Evolutionary conservation across 1,139 yeast species (phyloP).

Genomic region (Debaryomyces singareniensis): DNA sequence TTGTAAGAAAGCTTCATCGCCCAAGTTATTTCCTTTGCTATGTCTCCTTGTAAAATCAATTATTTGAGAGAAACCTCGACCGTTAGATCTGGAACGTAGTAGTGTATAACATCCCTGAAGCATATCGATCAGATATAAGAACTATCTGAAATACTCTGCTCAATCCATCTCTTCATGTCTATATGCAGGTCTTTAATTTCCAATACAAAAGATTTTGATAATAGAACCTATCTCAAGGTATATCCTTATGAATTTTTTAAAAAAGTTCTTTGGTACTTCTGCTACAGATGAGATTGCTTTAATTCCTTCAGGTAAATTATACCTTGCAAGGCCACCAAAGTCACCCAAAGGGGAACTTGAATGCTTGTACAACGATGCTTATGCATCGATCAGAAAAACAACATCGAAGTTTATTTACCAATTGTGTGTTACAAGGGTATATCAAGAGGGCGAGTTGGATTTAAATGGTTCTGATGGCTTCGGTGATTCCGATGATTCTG

Average conservation of each 20-base stretch:
- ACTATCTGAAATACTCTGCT: no score
- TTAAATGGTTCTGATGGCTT: slow-evolving; percentile 26
- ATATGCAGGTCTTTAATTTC: no score
- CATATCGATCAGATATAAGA: no score
- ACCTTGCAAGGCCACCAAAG: slow-evolving; percentile 61
- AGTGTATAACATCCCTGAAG: background rate
- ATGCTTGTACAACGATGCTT: slow-evolving; percentile 78
- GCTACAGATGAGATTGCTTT: slow-evolving; percentile 63
- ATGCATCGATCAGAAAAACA: slow-evolving; percentile 64
- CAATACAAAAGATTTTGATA: no score
- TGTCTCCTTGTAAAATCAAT: background rate
- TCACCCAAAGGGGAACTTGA: slow-evolving; percentile 87
- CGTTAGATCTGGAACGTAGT: background rate
- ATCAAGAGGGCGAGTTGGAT: slow-evolving; percentile 57
- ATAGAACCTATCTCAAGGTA: no score
- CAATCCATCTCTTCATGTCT: no score
- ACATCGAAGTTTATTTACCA: slow-evolving; percentile 64
- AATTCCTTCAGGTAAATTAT: slow-evolving; percentile 77
- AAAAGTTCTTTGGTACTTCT: slow-evolving; percentile 58
- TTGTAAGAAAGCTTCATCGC: slow-evolving; percentile 11
- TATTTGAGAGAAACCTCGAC: background rate
- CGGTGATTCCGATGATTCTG: slow-evolving; percentile 54
- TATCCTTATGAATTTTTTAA: slow-evolving; percentile 75
- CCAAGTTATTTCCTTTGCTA: slow-evolving; percentile 2
- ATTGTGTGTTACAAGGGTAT: slow-evolving; percentile 63